A percentile compares a stretch with the other conserved stretches of the same genome.
Evolutionary conservation across 2,329 filamentous ascomycete species (phyloP).

Genomic region (Hymenoscyphus scutula): DNA sequence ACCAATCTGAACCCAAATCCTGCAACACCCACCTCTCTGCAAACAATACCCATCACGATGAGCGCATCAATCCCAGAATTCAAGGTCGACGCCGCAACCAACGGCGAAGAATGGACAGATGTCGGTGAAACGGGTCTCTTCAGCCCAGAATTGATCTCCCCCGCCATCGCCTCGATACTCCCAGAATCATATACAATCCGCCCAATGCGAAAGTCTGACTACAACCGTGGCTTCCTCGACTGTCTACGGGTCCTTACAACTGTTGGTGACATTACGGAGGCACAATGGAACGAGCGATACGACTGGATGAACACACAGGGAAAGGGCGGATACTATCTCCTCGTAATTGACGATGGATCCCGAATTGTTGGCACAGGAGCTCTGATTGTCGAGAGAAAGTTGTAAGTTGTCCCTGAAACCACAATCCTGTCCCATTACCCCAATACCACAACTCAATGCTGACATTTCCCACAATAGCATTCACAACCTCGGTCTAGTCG

Average conservation of each 20-base stretch:
- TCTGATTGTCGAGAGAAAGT: constrained; percentile 89
- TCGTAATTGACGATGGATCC: constrained; percentile 71
- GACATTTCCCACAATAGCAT: constrained; percentile 50
- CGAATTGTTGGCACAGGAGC: constrained; percentile 85
- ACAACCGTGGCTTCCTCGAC: constrained; percentile 79
- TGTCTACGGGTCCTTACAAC: constrained; percentile 89
- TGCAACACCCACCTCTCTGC: not conserved
- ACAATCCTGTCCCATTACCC: not conserved
- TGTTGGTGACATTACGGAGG: constrained; percentile 79
- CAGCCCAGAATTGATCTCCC: constrained; percentile 71
- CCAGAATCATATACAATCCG: constrained; percentile 82
- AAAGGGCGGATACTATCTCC: constrained; percentile 75
- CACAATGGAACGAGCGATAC: constrained; percentile 75
- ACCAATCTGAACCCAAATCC: not conserved
- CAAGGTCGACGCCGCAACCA: constrained; percentile 3
- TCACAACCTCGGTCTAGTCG: constrained; percentile 76
- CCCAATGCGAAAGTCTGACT: constrained; percentile 76
- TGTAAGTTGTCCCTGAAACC: constrained; percentile 52
- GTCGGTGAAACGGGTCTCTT: constrained; percentile 64
- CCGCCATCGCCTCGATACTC: constrained; percentile 67
- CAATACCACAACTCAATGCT: not conserved
- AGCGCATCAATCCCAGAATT: not conserved
- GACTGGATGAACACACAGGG: constrained; percentile 69
- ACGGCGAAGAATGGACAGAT: constrained; percentile 30
- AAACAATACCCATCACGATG: not conserved